These are phyloP conservation scores for Hypoxylon sp. DNA, from an alignment of 2,329 filamentous ascomycete genomes.

Conservation along the genomic window DNA sequence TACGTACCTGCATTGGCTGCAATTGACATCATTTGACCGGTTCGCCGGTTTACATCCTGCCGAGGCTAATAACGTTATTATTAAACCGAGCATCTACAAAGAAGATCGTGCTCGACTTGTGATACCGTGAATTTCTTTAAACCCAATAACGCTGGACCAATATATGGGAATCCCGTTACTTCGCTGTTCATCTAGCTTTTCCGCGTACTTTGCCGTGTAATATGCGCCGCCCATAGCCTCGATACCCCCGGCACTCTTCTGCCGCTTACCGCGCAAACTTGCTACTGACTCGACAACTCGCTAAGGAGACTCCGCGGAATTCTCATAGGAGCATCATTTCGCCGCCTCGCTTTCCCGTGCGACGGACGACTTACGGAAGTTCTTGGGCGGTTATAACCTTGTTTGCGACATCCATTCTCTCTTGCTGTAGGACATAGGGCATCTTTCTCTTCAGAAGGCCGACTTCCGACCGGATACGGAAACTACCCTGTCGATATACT, in stretches of 20 bases:
- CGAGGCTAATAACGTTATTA: slow-evolving; percentile 35
- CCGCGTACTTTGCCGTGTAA: not conserved
- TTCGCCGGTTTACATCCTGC: slow-evolving; percentile 28
- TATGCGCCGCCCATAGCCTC: not conserved
- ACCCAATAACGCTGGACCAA: not conserved
- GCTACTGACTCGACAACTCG: not conserved
- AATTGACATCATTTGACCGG: slow-evolving; percentile 35
- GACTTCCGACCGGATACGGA: not conserved
- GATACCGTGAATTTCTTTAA: not conserved
- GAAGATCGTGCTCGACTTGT: slow-evolving; percentile 8
- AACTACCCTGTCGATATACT: not conserved
- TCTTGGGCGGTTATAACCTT: not conserved
- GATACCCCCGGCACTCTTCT: not conserved
- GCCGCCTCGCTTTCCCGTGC: not conserved
- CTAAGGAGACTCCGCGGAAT: not conserved
- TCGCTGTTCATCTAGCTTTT: not conserved
- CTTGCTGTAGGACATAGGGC: not conserved
- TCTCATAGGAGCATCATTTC: not conserved
- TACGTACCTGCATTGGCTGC: slow-evolving; percentile 24
- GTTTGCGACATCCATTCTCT: not conserved
- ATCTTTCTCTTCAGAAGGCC: not conserved
- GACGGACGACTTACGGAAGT: not conserved
- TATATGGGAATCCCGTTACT: not conserved
- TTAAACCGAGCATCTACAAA: slow-evolving; percentile 13
- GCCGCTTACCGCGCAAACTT: not conserved